These are phyloP conservation scores for Boletus reticuloceps DNA, from an alignment of 768 basidiomycete species.

Conservation along the genomic window DNA sequence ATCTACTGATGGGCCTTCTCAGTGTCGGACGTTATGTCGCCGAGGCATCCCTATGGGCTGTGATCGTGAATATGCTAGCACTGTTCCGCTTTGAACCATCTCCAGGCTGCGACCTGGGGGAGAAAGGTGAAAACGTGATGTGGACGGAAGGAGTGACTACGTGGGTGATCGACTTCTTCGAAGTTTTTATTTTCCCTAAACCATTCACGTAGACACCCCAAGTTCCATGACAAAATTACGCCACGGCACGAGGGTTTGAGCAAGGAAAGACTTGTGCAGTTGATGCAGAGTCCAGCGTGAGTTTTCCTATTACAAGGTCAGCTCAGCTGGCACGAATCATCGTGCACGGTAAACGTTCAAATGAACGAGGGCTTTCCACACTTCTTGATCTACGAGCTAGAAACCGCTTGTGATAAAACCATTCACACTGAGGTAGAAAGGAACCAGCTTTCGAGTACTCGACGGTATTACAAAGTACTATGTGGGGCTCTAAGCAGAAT, in stretches of 20 bases:
- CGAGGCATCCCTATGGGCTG: conserved; percentile 31
- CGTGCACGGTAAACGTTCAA: too few species aligned
- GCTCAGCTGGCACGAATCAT: too few species aligned
- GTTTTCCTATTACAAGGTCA: neutral
- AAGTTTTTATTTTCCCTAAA: neutral
- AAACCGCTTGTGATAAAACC: neutral
- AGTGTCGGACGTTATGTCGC: conserved; percentile 41
- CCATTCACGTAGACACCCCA: neutral
- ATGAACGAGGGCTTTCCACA: too few species aligned
- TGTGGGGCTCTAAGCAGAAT: conserved; percentile 9
- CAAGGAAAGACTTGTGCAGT: neutral
- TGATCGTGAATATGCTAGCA: conserved; percentile 7
- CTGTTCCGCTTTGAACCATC: conserved; percentile 3
- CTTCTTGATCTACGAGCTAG: too few species aligned
- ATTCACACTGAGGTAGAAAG: neutral
- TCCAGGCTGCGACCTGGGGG: neutral
- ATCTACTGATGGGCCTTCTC: neutral
- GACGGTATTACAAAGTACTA: conserved; percentile 16
- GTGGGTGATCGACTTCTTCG: neutral
- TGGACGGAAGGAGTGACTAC: conserved; percentile 12
- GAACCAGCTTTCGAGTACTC: neutral
- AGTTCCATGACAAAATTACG: neutral
- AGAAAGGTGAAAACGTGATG: conserved; percentile 2
- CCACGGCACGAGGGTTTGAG: neutral
- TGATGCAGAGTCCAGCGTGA: neutral